A percentile compares a stretch with the other conserved stretches of the same genome.
phyloP scores from a whole-genome alignment of 176 grass and related monocot species.

The Eragrostis curvula region DNA sequence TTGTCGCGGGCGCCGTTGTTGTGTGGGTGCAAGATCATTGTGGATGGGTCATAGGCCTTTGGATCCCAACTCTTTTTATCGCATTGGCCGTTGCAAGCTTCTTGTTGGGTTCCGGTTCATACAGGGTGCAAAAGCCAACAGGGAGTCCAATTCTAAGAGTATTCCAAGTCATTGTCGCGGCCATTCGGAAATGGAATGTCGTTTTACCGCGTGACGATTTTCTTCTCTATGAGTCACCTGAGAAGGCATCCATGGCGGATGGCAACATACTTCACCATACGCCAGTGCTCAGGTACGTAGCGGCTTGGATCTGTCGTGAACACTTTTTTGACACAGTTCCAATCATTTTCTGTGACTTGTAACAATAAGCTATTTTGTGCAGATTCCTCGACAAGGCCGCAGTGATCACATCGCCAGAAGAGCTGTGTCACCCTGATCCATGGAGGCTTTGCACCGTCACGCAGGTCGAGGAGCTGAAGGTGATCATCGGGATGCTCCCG shows the following conservation, averaged over 20 bases:
- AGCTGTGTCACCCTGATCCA: slow-evolving; percentile 39
- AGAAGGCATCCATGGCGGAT: slow-evolving; percentile 51
- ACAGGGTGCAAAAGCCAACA: slow-evolving; percentile 67
- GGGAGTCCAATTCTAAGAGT: slow-evolving; percentile 73
- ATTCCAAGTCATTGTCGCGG: slow-evolving; percentile 62
- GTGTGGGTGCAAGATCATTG: slow-evolving; percentile 85
- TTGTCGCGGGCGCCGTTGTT: slow-evolving; percentile 63
- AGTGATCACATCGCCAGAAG: slow-evolving; percentile 41
- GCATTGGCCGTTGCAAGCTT: slow-evolving; percentile 66
- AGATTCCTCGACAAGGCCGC: slow-evolving; percentile 86
- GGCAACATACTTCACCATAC: slow-evolving; percentile 61
- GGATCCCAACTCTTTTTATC: slow-evolving; percentile 74
- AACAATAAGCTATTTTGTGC: neutral
- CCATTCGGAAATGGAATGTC: slow-evolving; percentile 57
- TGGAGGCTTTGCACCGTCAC: slow-evolving; percentile 78
- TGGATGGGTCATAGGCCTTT: slow-evolving; percentile 80
- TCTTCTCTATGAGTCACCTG: slow-evolving; percentile 59
- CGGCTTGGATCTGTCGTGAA: neutral
- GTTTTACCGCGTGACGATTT: slow-evolving; percentile 45
- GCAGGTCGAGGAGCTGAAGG: slow-evolving; percentile 84
- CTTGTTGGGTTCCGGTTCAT: slow-evolving; percentile 65
- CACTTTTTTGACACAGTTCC: neutral
- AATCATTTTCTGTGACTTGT: neutral
- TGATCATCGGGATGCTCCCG: slow-evolving; percentile 71
- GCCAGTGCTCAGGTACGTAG: slow-evolving; percentile 52